Evolutionary conservation across 108 stramenopile genomes (phyloP), one percentile per base, ranked within the genome.

Genomic region (Discostella stelligeroides): DNA sequence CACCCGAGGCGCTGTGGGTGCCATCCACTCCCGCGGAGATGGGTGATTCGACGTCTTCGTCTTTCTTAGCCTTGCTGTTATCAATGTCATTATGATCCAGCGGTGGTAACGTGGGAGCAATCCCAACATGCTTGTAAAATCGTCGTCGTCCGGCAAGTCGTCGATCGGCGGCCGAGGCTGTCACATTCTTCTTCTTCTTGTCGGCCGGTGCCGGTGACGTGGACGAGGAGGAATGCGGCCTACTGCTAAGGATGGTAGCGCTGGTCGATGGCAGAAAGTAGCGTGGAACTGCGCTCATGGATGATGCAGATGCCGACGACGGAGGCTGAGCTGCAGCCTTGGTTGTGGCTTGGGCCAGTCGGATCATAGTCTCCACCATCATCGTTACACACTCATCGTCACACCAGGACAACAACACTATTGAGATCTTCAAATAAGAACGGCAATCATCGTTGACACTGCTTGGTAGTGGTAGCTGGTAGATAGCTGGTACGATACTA

Each of bases 21-120:
- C 89, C 89, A 70, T 96, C 95, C 0, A 96, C 95, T 25, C 95
- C 95, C 1, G 92, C 92, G 4, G 88, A 86, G 53, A 95, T 93
- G 34, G 92, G 92, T 30, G 86, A 88, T 13, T 75, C 70, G 0
- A 91, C 76, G 1, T 61, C 62, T 11, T 34, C 59, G 47, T 53
- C 56, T n/a, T n/a, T n/a, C n/a, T n/a, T n/a, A n/a, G n/a, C n/a
- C n/a, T n/a, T n/a, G n/a, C n/a, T n/a, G n/a, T n/a, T n/a, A n/a
- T n/a, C n/a, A n/a, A n/a, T n/a, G n/a, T n/a, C n/a, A n/a, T n/a
- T n/a, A 38, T 28, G 53, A 17, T 29, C 64, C 86, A 76, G 80
- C 4, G 86, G 92, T n/a, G 92, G 65, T 7, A 27, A 38, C 8
- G 41, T 63, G 4, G 76, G 38, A 7, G 75, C 66, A 18, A 88